Percentiles rank a stretch among this genome's conserved stretches.
phyloP scores from a whole-genome alignment of 176 grass and related monocot genomes.

The Puccinellia tenuiflora region DNA sequence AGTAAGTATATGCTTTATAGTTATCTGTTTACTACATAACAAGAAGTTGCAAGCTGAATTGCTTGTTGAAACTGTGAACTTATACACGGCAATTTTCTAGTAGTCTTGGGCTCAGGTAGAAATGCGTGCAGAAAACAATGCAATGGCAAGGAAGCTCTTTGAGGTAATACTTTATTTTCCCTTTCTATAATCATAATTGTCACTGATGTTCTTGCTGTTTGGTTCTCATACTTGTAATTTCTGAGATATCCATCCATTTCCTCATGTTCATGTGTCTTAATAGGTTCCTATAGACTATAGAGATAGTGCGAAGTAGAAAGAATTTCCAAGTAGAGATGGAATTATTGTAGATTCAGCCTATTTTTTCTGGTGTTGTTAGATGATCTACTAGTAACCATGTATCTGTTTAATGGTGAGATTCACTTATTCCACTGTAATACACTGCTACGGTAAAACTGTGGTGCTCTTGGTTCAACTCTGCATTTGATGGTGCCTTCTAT shows the following conservation, averaged over 20 bases:
- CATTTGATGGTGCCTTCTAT: background rate
- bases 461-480: background rate
- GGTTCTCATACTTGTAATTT: background rate
- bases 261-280: slow-evolving; percentile 4
- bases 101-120: slow-evolving; percentile 97
- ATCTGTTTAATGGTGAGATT: background rate
- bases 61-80: slow-evolving; percentile 24
- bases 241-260: background rate
- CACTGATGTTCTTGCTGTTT: background rate
- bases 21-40: background rate
- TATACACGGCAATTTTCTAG: slow-evolving; percentile 38
- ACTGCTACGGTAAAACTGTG: background rate
- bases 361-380: background rate
- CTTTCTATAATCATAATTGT: slow-evolving; percentile 26
- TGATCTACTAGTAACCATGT: background rate
- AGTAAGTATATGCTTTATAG: slow-evolving; percentile 59
- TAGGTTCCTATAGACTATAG: background rate
- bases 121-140: slow-evolving; percentile 74
- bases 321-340: background rate
- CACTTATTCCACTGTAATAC: background rate
- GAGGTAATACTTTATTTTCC: slow-evolving; percentile 62
- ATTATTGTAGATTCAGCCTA: background rate
- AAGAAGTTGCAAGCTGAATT: background rate
- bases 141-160: slow-evolving; percentile 81
- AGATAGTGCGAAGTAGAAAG: background rate